These are phyloP conservation scores for Coniochaeta sp. DNA, from an alignment of 2,329 filamentous ascomycete species.

Conservation along the genomic window DNA sequence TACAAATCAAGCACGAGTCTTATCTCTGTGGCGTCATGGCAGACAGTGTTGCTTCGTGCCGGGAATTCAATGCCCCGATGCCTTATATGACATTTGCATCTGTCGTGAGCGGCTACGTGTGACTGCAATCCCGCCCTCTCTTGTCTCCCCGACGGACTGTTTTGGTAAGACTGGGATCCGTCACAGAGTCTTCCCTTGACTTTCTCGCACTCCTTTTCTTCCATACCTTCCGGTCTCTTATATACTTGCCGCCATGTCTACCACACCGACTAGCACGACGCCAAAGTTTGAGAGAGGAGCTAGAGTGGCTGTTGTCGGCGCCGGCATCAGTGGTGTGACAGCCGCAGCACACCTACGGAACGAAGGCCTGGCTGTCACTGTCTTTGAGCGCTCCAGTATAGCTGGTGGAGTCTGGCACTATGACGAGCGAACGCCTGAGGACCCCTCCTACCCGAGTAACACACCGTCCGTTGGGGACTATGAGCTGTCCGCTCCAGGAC, in stretches of 20 bases:
- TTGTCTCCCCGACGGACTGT: too few species aligned
- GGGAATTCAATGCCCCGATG: too few species aligned
- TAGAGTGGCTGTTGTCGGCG: constrained; percentile 30
- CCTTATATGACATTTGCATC: too few species aligned
- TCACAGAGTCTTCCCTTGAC: too few species aligned
- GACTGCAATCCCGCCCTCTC: too few species aligned
- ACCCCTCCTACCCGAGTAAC: constrained; percentile 25
- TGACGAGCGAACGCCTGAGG: constrained; percentile 20
- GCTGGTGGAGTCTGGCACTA: constrained; percentile 33
- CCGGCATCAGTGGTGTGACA: constrained; percentile 31
- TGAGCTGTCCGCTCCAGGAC: constrained; percentile 10
- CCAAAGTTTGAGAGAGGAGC: constrained; percentile 6
- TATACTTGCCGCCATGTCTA: not conserved
- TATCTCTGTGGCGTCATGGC: too few species aligned
- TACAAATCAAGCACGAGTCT: too few species aligned
- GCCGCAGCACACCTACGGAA: constrained; percentile 28
- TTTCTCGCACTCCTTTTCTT: too few species aligned
- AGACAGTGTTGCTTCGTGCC: too few species aligned
- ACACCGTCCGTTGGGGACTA: constrained; percentile 21
- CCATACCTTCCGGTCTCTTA: too few species aligned
- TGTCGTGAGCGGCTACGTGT: too few species aligned
- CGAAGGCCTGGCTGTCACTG: constrained; percentile 26
- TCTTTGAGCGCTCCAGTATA: constrained; percentile 27
- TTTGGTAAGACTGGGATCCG: too few species aligned
- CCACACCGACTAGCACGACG: not conserved